These are phyloP conservation scores for Mollisia scopiformis DNA, from an alignment of 2,329 filamentous ascomycete genomes.

Conservation along the genomic window DNA sequence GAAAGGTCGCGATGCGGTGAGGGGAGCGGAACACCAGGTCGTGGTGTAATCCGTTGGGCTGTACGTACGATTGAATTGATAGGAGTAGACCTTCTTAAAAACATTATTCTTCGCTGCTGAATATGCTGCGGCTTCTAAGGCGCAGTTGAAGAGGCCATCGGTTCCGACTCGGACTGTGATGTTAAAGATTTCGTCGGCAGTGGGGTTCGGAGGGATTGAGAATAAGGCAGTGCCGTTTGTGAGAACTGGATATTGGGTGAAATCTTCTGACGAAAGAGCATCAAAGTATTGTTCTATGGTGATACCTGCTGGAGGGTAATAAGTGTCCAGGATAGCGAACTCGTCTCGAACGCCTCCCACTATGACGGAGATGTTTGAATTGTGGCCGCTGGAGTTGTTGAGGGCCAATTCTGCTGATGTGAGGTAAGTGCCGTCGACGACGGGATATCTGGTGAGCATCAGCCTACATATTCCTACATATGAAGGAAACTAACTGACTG, in stretches of 20 bases:
- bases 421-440: slow-evolving; percentile 32
- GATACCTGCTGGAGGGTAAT: slow-evolving; percentile 14
- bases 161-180: slow-evolving; percentile 31
- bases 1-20: no score
- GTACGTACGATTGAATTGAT: slow-evolving; percentile 36
- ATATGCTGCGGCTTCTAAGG: slow-evolving; percentile 30
- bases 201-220: slow-evolving; percentile 1
- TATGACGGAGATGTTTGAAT: slow-evolving; percentile 26
- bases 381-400: neutral
- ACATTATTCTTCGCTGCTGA: slow-evolving; percentile 27
- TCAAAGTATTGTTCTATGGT: neutral
- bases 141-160: slow-evolving; percentile 29
- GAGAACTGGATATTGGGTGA: slow-evolving; percentile 1
- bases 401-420: slow-evolving; percentile 11
- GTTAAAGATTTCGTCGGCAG: slow-evolving; percentile 32
- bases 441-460: slow-evolving; percentile 15
- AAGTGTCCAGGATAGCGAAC: slow-evolving; percentile 22
- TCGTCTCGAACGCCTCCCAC: slow-evolving; percentile 35
- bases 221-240: neutral
- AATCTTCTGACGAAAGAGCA: neutral
- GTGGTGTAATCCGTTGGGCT: slow-evolving; percentile 16
- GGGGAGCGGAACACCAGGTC: neutral
- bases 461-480: neutral
- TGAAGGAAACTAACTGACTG: slow-evolving; percentile 6
- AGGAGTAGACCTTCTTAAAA: slow-evolving; percentile 35